Conservation (phyloP, 2,329 filamentous ascomycete genomes). For the Exophiala calicioides region DNA sequence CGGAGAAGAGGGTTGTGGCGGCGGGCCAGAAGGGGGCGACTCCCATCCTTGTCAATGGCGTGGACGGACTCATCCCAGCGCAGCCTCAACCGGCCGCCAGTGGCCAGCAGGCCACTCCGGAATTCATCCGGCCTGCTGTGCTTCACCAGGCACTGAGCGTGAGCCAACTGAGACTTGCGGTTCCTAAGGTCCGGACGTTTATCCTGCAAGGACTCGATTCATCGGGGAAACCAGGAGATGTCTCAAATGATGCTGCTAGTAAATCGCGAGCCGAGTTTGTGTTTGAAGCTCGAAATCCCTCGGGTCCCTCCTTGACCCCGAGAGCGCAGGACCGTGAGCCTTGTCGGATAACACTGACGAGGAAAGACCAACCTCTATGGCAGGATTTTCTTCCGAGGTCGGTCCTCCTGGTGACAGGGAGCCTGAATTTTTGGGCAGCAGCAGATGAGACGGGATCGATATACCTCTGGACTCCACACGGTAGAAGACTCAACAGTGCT, state of each 20-base stretch:
- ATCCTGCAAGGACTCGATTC: conserved; percentile 78
- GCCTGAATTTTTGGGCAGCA: conserved; percentile 85
- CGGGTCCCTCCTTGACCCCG: conserved; percentile 60
- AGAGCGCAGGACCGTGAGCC: conserved; percentile 71
- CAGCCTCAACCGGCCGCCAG: conserved; percentile 60
- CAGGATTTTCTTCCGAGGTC: conserved; percentile 88
- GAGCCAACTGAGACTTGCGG: conserved; percentile 80
- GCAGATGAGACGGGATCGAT: conserved; percentile 91
- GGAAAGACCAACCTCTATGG: conserved; percentile 80
- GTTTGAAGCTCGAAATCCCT: conserved; percentile 85
- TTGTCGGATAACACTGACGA: conserved; percentile 77
- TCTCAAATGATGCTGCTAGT: conserved; percentile 38
- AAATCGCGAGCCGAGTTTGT: conserved; percentile 69
- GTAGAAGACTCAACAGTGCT: conserved; percentile 79
- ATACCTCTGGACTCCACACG: conserved; percentile 89
- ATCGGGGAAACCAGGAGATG: conserved; percentile 44
- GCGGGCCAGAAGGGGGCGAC: conserved; percentile 67
- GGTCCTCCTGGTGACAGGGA: conserved; percentile 87
- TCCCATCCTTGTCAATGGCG: conserved; percentile 72
- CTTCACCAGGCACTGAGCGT: conserved; percentile 78
- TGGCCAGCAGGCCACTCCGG: conserved; percentile 69
- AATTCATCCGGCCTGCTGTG: conserved; percentile 84
- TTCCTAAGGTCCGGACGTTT: conserved; percentile 80
- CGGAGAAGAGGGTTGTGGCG: conserved; percentile 60
- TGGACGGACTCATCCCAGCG: conserved; percentile 76